Percentiles rank a stretch among this genome's conserved stretches.
These are phyloP conservation scores for Rubia peregrina DNA, from an alignment of 305 asterid genomes.

Conservation along the genomic window DNA sequence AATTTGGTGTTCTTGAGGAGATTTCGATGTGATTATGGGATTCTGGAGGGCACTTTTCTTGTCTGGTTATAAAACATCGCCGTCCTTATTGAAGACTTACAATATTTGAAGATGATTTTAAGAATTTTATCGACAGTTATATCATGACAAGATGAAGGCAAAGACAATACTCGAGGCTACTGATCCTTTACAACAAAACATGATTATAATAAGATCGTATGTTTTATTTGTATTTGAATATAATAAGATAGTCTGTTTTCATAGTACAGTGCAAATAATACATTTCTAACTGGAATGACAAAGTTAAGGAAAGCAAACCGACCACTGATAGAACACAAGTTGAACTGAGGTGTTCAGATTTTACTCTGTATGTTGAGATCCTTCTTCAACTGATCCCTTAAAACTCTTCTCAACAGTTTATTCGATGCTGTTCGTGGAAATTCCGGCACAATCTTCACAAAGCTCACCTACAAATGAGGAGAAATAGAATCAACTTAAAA, in stretches of 20 bases:
- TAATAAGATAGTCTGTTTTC: background rate
- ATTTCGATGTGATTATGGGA: background rate
- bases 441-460: slow-evolving; percentile 51
- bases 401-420: slow-evolving; percentile 62
- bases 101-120: background rate
- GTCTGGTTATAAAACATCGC: background rate
- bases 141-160: too few relatives aligned
- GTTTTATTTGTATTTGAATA: too few relatives aligned
- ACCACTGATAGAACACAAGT: background rate
- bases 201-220: background rate
- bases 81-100: background rate
- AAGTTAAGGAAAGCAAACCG: background rate
- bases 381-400: slow-evolving; percentile 67
- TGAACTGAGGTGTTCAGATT: slow-evolving; percentile 8
- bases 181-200: background rate
- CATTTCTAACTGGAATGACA: background rate
- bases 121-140: background rate
- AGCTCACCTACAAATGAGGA: slow-evolving; percentile 46
- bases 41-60: slow-evolving; percentile 3
- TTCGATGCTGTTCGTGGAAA: slow-evolving; percentile 93
- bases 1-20: background rate
- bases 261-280: background rate
- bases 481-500: background rate
- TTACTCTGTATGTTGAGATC: slow-evolving; percentile 50
- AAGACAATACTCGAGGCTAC: background rate